phyloP scores from a whole-genome alignment of 164 flowering plant species.

The Pachysandra terminalis region DNA sequence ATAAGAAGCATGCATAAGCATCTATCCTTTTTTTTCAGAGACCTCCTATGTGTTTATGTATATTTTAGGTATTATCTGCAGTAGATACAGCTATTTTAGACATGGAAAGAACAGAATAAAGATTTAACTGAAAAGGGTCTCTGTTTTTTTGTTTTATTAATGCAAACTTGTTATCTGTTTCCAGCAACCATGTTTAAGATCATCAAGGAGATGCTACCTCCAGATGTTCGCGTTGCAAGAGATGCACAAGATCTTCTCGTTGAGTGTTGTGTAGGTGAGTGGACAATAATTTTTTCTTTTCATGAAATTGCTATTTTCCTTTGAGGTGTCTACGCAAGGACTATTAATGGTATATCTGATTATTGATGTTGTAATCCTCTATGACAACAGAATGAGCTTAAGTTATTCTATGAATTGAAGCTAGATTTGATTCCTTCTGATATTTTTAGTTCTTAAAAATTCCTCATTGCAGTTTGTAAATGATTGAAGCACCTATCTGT shows the following conservation, averaged over 20 bases:
- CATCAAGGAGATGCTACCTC: conserved; percentile 97
- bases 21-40: no score
- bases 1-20: no score
- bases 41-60: no score
- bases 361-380: background rate
- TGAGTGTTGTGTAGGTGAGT: conserved; percentile 97
- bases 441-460: no score
- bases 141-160: background rate
- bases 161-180: conserved; percentile 13
- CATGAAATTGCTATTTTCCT: no score
- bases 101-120: background rate
- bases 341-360: background rate
- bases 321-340: no score
- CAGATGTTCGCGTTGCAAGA: conserved; percentile 98
- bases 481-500: background rate
- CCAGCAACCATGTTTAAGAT: conserved; percentile 99
- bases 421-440: background rate
- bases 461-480: background rate
- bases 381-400: background rate
- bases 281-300: background rate
- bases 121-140: background rate
- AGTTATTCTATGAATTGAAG: background rate
- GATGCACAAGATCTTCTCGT: conserved; percentile 98
- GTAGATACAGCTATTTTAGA: background rate
- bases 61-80: no score